These are phyloP conservation scores for Dactylonectria estremocensis DNA, from an alignment of 2,329 filamentous ascomycete genomes.

Conservation along the genomic window DNA sequence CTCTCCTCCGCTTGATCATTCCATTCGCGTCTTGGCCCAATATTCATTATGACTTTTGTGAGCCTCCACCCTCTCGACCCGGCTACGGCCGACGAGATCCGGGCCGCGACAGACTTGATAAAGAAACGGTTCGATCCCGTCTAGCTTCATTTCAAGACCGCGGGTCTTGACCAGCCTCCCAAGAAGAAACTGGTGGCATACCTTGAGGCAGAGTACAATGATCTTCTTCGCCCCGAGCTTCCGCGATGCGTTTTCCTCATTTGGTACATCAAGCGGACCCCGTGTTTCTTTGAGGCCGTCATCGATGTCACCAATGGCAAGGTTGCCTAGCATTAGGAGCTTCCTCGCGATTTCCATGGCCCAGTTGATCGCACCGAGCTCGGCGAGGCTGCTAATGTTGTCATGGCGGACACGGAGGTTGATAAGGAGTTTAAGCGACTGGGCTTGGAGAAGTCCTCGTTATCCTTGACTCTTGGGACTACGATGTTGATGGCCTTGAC, in stretches of 20 bases:
- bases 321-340: slow-evolving; percentile 26
- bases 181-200: slow-evolving; percentile 24
- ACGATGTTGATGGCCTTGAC: slow-evolving; percentile 29
- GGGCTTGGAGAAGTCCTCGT: slow-evolving; percentile 14
- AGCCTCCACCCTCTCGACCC: slow-evolving; percentile 32
- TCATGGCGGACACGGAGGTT: slow-evolving; percentile 26
- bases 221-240: slow-evolving; percentile 17
- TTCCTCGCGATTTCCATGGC: slow-evolving; percentile 33
- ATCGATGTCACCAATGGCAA: slow-evolving; percentile 30
- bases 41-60: slow-evolving; percentile 18
- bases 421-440: slow-evolving; percentile 28
- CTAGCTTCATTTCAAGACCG: slow-evolving; percentile 34
- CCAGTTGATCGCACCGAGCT: slow-evolving; percentile 30
- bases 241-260: slow-evolving; percentile 29
- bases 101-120: slow-evolving; percentile 23
- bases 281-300: slow-evolving; percentile 31
- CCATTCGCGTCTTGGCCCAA: background rate
- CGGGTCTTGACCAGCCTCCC: slow-evolving; percentile 29
- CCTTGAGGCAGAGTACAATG: slow-evolving; percentile 29
- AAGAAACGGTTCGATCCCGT: slow-evolving; percentile 24
- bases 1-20: background rate
- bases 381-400: slow-evolving; percentile 17
- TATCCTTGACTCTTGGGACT: slow-evolving; percentile 33
- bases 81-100: slow-evolving; percentile 30
- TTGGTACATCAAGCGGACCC: slow-evolving; percentile 33